Evolutionary conservation across 352 stramenopile species (phyloP).

Genomic region (Globisporangium splendens): DNA sequence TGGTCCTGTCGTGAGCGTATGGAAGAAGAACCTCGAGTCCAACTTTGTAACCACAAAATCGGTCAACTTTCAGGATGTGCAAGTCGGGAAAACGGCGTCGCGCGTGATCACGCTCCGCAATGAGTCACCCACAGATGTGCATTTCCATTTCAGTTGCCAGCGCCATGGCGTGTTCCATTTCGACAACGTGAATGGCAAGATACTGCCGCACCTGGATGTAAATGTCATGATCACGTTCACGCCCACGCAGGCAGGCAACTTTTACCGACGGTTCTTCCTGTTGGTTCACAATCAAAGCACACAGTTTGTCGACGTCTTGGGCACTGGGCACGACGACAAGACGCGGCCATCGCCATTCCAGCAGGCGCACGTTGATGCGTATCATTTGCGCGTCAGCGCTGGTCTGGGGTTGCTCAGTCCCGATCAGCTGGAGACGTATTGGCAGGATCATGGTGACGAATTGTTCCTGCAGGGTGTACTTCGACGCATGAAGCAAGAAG

Average conservation of each 20-base stretch:
- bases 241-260: slow-evolving; percentile 76
- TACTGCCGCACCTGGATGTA: slow-evolving; percentile 73
- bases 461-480: slow-evolving; percentile 64
- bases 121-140: slow-evolving; percentile 60
- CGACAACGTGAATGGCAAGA: slow-evolving; percentile 62
- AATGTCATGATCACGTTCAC: slow-evolving; percentile 87
- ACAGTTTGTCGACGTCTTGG: slow-evolving; percentile 86
- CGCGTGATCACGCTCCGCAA: slow-evolving; percentile 85
- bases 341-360: slow-evolving; percentile 88
- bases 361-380: slow-evolving; percentile 88
- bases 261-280: slow-evolving; percentile 88
- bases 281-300: slow-evolving; percentile 84
- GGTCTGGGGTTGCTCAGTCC: slow-evolving; percentile 74
- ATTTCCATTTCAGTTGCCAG: slow-evolving; percentile 81
- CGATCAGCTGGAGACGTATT: slow-evolving; percentile 78
- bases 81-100: slow-evolving; percentile 47
- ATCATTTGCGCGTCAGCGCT: slow-evolving; percentile 43
- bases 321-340: slow-evolving; percentile 87
- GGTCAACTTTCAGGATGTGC: slow-evolving; percentile 89
- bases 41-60: slow-evolving; percentile 72
- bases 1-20: slow-evolving; percentile 66
- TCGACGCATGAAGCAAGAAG: slow-evolving; percentile 22
- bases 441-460: slow-evolving; percentile 59
- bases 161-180: slow-evolving; percentile 84
- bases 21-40: slow-evolving; percentile 75